phyloP scores from a whole-genome alignment of 768 basidiomycete species.

The Leucocoprinus sp. region DNA sequence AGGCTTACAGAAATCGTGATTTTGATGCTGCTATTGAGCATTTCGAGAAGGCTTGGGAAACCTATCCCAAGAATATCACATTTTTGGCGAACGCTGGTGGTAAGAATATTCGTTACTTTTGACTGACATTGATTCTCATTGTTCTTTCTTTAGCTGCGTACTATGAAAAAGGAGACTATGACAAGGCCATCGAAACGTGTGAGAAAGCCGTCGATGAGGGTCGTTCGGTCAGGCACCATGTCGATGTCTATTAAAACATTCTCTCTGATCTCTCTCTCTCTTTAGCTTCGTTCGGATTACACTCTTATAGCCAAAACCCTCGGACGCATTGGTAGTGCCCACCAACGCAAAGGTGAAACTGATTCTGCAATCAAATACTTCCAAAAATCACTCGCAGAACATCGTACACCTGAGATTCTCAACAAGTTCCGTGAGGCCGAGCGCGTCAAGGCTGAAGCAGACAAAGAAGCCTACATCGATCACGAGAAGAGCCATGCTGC shows the following conservation, averaged over 20 bases:
- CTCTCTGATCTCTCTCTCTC: not conserved
- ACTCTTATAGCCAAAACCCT: slow-evolving; percentile 93
- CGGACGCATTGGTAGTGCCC: slow-evolving; percentile 82
- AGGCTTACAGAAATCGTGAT: slow-evolving; percentile 79
- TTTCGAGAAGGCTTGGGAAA: slow-evolving; percentile 87
- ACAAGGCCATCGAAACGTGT: slow-evolving; percentile 84
- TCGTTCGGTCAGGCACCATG: slow-evolving; percentile 43
- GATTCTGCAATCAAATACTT: slow-evolving; percentile 80
- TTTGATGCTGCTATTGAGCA: slow-evolving; percentile 69
- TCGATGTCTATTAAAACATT: not conserved
- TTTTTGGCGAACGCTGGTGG: slow-evolving; percentile 89
- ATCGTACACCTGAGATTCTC: slow-evolving; percentile 89
- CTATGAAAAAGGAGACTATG: slow-evolving; percentile 89
- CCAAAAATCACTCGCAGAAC: slow-evolving; percentile 91
- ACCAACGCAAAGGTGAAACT: slow-evolving; percentile 73
- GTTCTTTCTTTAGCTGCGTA: slow-evolving; percentile 57
- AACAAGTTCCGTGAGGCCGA: slow-evolving; percentile 85
- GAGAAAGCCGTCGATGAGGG: slow-evolving; percentile 97
- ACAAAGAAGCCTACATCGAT: slow-evolving; percentile 80
- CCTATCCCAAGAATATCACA: slow-evolving; percentile 88
- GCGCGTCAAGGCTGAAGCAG: slow-evolving; percentile 66
- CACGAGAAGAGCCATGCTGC: slow-evolving; percentile 75
- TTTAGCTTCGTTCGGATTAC: slow-evolving; percentile 81
- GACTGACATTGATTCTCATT: not conserved
- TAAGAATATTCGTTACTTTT: slow-evolving; percentile 22